phyloP scores from a whole-genome alignment of 1,284 basidiomycete genomes.

The Jaminaea rosea region DNA sequence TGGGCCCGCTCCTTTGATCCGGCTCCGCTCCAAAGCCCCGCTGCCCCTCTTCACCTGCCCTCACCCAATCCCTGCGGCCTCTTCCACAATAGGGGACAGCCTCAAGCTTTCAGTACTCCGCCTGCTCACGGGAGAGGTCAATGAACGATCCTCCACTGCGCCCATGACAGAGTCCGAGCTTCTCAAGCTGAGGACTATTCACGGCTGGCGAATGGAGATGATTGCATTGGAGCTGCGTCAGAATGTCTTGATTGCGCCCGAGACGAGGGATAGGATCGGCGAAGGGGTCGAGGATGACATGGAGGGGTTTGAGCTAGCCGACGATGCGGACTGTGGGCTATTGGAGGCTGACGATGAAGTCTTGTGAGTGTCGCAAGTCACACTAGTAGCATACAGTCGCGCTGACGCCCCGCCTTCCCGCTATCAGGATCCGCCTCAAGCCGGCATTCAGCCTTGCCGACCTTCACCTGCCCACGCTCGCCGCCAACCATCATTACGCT shows the following conservation, averaged over 20 bases:
- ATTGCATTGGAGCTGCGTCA: slow-evolving; percentile 41
- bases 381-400: too few species aligned
- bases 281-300: slow-evolving; percentile 6
- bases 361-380: slow-evolving; percentile 11
- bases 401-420: slow-evolving; percentile 1
- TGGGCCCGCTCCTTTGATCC: neutral
- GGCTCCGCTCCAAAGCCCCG: slow-evolving; percentile 8
- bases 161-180: slow-evolving; percentile 21
- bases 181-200: slow-evolving; percentile 39
- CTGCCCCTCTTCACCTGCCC: slow-evolving; percentile 37
- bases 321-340: slow-evolving; percentile 42
- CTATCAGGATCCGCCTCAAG: slow-evolving; percentile 4
- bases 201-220: slow-evolving; percentile 42
- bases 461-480: slow-evolving; percentile 1
- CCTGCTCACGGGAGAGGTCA: neutral
- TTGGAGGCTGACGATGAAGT: slow-evolving; percentile 43
- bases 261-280: slow-evolving; percentile 6
- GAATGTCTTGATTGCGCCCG: slow-evolving; percentile 22
- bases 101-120: slow-evolving; percentile 17
- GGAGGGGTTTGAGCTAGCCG: slow-evolving; percentile 34
- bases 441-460: neutral
- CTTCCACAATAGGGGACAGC: slow-evolving; percentile 32
- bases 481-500: neutral
- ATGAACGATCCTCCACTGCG: neutral
- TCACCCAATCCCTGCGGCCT: slow-evolving; percentile 32